These are phyloP conservation scores for Quercus parvula DNA, from an alignment of 306 rosid species.

Conservation along the genomic window DNA sequence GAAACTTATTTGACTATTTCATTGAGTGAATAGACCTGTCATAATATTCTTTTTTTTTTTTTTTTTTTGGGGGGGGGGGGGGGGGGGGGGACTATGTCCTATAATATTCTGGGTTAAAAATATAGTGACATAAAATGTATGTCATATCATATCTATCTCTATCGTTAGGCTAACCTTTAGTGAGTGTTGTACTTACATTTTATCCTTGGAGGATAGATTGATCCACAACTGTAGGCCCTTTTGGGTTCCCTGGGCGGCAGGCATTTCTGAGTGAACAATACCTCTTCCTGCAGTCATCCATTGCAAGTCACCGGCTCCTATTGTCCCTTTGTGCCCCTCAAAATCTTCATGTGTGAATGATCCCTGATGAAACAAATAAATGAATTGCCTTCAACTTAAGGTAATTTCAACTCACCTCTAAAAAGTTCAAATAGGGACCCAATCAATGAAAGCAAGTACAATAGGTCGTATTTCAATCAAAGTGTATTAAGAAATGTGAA, in stretches of 20 bases:
- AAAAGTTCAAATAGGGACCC: not conserved
- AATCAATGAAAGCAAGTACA: not conserved
- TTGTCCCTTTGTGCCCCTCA: constrained; percentile 93
- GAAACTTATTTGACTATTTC: not conserved
- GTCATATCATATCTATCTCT: constrained; percentile 23
- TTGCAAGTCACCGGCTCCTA: constrained; percentile 83
- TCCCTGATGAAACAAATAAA: constrained; percentile 49
- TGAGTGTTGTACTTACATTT: constrained; percentile 39
- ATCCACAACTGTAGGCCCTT: constrained; percentile 93
- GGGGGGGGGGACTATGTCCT: too few species aligned
- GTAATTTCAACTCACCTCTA: not conserved
- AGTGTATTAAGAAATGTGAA: too few species aligned
- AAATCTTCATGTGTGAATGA: constrained; percentile 84
- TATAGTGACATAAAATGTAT: constrained; percentile 24
- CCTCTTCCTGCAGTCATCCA: constrained; percentile 99
- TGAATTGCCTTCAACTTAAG: constrained; percentile 3
- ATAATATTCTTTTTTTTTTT: too few species aligned
- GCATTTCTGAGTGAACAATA: constrained; percentile 94
- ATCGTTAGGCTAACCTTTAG: not conserved
- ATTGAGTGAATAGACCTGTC: too few species aligned
- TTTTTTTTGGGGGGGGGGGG: too few species aligned
- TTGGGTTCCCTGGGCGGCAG: constrained; percentile 81
- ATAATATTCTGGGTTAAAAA: not conserved
- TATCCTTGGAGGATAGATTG: constrained; percentile 79
- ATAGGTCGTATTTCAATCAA: too few species aligned